phyloP scores from a whole-genome alignment of 2,329 filamentous ascomycete species.

The Gaeumannomyces sp. region DNA sequence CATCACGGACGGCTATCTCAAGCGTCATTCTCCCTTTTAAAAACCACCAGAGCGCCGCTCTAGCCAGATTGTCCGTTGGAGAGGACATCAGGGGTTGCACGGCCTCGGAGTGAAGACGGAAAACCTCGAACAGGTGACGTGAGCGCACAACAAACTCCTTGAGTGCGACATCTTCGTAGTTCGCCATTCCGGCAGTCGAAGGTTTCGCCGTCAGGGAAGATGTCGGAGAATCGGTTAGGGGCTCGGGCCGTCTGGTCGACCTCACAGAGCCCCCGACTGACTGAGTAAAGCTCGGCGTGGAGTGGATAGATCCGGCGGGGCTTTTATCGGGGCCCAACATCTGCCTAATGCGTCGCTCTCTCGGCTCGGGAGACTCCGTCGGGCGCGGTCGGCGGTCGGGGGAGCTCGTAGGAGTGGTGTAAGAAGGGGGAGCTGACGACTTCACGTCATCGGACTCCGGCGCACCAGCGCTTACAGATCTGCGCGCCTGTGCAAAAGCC shows the following conservation, averaged over 20 bases:
- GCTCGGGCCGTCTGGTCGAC: conserved; percentile 20
- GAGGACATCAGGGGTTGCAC: conserved; percentile 59
- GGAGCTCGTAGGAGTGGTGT: neutral
- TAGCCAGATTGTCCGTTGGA: conserved; percentile 60
- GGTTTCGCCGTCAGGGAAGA: conserved; percentile 27
- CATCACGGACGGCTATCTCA: conserved; percentile 63
- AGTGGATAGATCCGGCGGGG: conserved; percentile 19
- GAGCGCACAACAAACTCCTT: conserved; percentile 64
- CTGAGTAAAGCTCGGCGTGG: conserved; percentile 20
- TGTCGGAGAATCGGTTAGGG: conserved; percentile 16
- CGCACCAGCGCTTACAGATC: conserved; percentile 23
- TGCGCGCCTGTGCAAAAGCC: conserved; percentile 48
- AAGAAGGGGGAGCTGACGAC: neutral
- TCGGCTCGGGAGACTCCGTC: conserved; percentile 17
- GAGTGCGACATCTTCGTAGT: conserved; percentile 59
- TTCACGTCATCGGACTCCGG: neutral
- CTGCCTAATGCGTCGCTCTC: conserved; percentile 12
- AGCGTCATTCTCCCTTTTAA: conserved; percentile 70
- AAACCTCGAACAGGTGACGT: conserved; percentile 67
- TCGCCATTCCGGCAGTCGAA: conserved; percentile 19
- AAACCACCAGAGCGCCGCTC: conserved; percentile 85
- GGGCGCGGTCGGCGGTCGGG: neutral
- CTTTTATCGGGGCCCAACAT: conserved; percentile 3
- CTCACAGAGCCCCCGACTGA: conserved; percentile 19
- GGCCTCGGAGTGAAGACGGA: conserved; percentile 70